Percentiles rank a stretch among this genome's conserved stretches.
Conservation (phyloP, 2,329 filamentous ascomycete genomes). For the Cercospora beticola region DNA sequence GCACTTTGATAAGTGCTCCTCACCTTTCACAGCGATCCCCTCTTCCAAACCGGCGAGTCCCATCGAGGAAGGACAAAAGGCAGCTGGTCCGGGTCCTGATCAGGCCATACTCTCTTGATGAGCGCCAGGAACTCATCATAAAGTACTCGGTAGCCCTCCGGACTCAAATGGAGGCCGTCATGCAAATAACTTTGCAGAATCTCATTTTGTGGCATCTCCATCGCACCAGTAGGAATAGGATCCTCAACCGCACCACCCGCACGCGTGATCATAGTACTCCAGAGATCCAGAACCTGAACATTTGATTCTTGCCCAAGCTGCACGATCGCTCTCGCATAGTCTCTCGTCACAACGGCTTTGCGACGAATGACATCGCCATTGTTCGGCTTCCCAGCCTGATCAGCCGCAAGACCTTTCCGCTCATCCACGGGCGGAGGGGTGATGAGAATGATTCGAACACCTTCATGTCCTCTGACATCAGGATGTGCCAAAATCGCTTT, state of each 20-base stretch:
- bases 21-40: constrained; percentile 9
- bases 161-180: constrained; percentile 62
- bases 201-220: constrained; percentile 59
- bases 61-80: constrained; percentile 56
- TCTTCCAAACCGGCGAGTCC: constrained; percentile 39
- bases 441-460: constrained; percentile 68
- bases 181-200: constrained; percentile 52
- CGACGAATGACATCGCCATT: constrained; percentile 37
- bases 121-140: constrained; percentile 54
- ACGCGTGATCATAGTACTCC: constrained; percentile 71
- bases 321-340: constrained; percentile 65
- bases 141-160: constrained; percentile 57
- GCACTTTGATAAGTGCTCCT: neutral
- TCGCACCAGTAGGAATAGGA: constrained; percentile 48
- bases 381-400: constrained; percentile 20
- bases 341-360: constrained; percentile 62
- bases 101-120: constrained; percentile 55
- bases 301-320: constrained; percentile 57
- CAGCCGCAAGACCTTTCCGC: constrained; percentile 20
- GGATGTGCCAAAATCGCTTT: constrained; percentile 70
- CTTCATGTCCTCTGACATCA: constrained; percentile 65
- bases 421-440: constrained; percentile 64
- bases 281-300: constrained; percentile 73
- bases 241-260: constrained; percentile 51
- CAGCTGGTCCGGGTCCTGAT: constrained; percentile 54